These are phyloP conservation scores for Clonostachys chloroleuca DNA, from an alignment of 2,329 filamentous ascomycete species.

Conservation along the genomic window DNA sequence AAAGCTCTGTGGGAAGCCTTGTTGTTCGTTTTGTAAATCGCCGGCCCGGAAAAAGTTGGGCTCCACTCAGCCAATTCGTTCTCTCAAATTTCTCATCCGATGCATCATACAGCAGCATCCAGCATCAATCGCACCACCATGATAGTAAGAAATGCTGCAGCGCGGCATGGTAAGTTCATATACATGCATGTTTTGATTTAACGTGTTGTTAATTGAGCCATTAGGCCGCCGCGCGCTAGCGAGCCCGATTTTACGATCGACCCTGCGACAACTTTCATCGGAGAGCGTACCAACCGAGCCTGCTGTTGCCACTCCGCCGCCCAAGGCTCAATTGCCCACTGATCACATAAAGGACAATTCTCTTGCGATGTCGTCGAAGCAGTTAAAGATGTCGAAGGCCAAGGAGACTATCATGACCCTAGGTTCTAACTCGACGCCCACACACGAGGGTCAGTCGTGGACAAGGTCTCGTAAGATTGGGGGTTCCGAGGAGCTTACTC, in stretches of 20 bases:
- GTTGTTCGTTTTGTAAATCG: too few species aligned
- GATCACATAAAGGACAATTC: too few species aligned
- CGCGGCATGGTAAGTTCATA: constrained; percentile 47
- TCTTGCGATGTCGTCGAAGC: neutral
- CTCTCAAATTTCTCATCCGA: too few species aligned
- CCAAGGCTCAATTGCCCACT: too few species aligned
- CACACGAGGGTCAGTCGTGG: constrained; percentile 25
- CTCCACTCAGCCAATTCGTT: too few species aligned
- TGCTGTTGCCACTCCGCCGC: too few species aligned
- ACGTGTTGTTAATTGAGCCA: neutral
- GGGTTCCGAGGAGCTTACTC: constrained; percentile 25
- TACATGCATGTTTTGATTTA: neutral
- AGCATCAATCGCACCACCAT: constrained; percentile 27
- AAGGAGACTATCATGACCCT: constrained; percentile 25
- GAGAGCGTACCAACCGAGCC: constrained; percentile 4
- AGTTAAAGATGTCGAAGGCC: constrained; percentile 23
- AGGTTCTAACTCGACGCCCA: constrained; percentile 23
- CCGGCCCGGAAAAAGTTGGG: too few species aligned
- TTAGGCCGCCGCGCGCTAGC: constrained; percentile 47
- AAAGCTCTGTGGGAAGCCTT: too few species aligned
- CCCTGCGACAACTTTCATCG: constrained; percentile 25
- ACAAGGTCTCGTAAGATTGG: constrained; percentile 20
- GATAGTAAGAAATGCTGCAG: constrained; percentile 49
- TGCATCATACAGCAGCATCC: neutral
- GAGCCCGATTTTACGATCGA: constrained; percentile 29